Evolutionary conservation across 805 yeast genomes (phyloP), one percentile per base, ranked within the genome.

Genomic region (Candida ficus): DNA sequence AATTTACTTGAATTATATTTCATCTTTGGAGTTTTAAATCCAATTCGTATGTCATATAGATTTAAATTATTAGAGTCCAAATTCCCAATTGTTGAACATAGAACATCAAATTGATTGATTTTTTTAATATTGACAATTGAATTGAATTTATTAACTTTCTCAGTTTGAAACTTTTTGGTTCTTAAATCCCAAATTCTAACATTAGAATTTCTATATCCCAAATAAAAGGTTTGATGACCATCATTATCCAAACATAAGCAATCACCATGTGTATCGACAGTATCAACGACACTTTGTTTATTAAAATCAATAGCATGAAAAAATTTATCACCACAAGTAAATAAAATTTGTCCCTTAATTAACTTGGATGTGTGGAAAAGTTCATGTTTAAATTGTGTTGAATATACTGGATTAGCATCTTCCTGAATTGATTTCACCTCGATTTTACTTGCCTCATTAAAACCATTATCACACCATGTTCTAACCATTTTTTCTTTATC

Each of bases 391-490:
- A 23, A 14, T 29, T 30, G 9, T 42, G 0, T 21, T 38, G 49
- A 29, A 27, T 14, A 31, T 16, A 17, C 28, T 9, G 33, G 19
- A n/a, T 37, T 37, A 17, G 19, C 27, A 14, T 20, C 39, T 27
- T 22, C 25, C n/a, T 28, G 21, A 6, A 38, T 9, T 23, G n/a
- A n/a, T n/a, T n/a, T n/a, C n/a, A n/a, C n/a, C n/a, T 33, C 22
- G 13, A 49, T 21, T 19, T 45, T 43, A 38, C 57, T 53, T 1
- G 53, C 53, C 14, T 50, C 52, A 38, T 53, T 49, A 34, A 47
- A 33, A 2, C 42, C n/a, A n/a, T n/a, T 35, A 0, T 57, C 58
- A 31, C 37, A 41, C 57, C 57, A 54, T 9, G 54, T 43, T 23
- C 56, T 39, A 4, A 44, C 18, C 1, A 41, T 2, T 8, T 10